Conservation (phyloP, 306 rosid genomes). For the Carpinus fangiana region DNA sequence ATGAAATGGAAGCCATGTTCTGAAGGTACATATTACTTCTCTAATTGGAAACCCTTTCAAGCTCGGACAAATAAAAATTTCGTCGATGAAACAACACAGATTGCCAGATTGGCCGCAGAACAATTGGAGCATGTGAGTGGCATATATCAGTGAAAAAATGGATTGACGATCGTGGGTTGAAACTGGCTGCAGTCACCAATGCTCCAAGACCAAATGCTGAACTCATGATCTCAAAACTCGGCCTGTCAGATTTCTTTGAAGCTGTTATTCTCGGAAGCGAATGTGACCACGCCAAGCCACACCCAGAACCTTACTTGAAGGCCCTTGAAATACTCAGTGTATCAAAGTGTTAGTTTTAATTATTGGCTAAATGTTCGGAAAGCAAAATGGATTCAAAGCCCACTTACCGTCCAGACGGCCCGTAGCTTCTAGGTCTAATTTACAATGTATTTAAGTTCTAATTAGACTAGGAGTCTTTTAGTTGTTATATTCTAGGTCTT, state of each 20-base stretch:
- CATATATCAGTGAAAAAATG: constrained; percentile 72
- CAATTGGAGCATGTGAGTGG: constrained; percentile 75
- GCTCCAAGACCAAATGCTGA: constrained; percentile 93
- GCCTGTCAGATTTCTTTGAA: constrained; percentile 79
- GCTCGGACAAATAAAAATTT: constrained; percentile 12
- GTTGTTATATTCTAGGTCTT: no score
- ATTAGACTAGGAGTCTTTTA: no score
- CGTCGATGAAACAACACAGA: constrained; percentile 47
- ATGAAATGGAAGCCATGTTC: constrained; percentile 86
- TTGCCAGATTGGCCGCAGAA: constrained; percentile 62
- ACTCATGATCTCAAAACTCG: constrained; percentile 71
- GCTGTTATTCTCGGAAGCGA: constrained; percentile 74
- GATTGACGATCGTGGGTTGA: constrained; percentile 75
- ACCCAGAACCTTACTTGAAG: constrained; percentile 89
- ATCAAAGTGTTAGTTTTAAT: no score
- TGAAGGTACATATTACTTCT: constrained; percentile 54
- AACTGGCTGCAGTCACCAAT: constrained; percentile 93
- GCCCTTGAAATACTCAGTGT: constrained; percentile 77
- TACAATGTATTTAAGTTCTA: no score
- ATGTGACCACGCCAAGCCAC: constrained; percentile 88
- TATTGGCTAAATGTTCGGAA: no score
- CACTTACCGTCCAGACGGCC: no score
- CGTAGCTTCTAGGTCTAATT: no score
- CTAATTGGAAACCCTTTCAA: constrained; percentile 20
- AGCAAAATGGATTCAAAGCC: no score